These are phyloP conservation scores for Pilasporangium apinafurcum DNA, from an alignment of 352 stramenopile genomes.

Conservation along the genomic window DNA sequence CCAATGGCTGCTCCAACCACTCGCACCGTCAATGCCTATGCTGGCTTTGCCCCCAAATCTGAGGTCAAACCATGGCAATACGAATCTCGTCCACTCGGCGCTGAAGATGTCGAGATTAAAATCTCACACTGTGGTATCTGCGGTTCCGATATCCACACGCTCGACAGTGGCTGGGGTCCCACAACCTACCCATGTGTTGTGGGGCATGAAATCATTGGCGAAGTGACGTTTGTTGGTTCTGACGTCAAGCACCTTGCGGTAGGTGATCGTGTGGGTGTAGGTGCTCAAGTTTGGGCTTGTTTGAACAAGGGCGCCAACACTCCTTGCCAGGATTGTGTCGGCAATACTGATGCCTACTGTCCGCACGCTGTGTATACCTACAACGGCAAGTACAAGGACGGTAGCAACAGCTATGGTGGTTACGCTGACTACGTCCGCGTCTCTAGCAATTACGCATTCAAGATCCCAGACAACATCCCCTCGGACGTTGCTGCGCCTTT, in stretches of 20 bases:
- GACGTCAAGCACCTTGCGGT: slow-evolving; percentile 58
- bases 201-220: slow-evolving; percentile 51
- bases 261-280: slow-evolving; percentile 74
- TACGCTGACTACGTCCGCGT: slow-evolving; percentile 73
- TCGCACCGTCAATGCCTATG: slow-evolving; percentile 33
- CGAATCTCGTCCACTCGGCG: slow-evolving; percentile 30
- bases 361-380: slow-evolving; percentile 35
- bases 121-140: slow-evolving; percentile 61
- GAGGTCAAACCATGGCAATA: slow-evolving; percentile 31
- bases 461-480: slow-evolving; percentile 63
- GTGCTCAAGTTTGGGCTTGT: slow-evolving; percentile 67
- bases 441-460: slow-evolving; percentile 50
- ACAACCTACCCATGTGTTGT: slow-evolving; percentile 35
- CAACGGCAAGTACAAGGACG: slow-evolving; percentile 31
- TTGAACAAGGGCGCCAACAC: slow-evolving; percentile 37
- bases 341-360: slow-evolving; percentile 61
- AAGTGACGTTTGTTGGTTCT: slow-evolving; percentile 22
- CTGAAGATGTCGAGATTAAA: slow-evolving; percentile 49
- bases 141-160: slow-evolving; percentile 43
- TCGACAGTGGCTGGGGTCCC: slow-evolving; percentile 39
- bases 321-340: slow-evolving; percentile 52
- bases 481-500: slow-evolving; percentile 52
- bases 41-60: slow-evolving; percentile 26
- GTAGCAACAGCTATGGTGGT: slow-evolving; percentile 31
- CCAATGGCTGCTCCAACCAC: slow-evolving; percentile 12